Evolutionary conservation across 306 rosid species (phyloP).

Genomic region (Medicago ruthenica): DNA sequence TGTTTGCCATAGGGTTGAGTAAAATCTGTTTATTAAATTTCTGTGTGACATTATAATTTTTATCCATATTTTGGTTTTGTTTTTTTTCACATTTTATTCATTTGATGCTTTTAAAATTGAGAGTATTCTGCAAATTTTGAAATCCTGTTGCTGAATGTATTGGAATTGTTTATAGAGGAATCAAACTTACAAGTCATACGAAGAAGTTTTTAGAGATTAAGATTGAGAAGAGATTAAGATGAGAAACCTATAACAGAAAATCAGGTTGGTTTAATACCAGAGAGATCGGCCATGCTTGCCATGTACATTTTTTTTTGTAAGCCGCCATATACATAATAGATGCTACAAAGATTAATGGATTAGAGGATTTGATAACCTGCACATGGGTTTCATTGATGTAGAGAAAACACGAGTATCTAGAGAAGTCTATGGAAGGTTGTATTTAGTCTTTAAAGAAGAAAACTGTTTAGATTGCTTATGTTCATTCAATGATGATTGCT

Average conservation of each 20-base stretch:
- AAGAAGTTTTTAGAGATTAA: not conserved
- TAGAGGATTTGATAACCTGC: not conserved
- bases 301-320: not conserved
- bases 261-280: not conserved
- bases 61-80: not conserved
- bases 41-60: not conserved
- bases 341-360: not conserved
- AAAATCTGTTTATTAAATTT: not conserved
- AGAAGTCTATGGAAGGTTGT: not conserved
- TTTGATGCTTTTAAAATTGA: not conserved
- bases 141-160: not conserved
- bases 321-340: not conserved
- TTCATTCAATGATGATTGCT: not conserved
- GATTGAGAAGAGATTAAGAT: not conserved
- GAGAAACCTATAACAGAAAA: not conserved
- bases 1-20: conserved; percentile 25
- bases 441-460: not conserved
- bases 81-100: not conserved
- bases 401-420: not conserved
- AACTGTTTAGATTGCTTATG: too few relatives aligned
- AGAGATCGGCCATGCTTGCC: not conserved
- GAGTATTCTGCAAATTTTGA: conserved; percentile 11
- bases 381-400: not conserved
- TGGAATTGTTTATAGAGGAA: not conserved
- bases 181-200: not conserved